Evolutionary conservation across 2,329 filamentous ascomycete species (phyloP).

Genomic region (Phaeosphaeriaceae sp.): DNA sequence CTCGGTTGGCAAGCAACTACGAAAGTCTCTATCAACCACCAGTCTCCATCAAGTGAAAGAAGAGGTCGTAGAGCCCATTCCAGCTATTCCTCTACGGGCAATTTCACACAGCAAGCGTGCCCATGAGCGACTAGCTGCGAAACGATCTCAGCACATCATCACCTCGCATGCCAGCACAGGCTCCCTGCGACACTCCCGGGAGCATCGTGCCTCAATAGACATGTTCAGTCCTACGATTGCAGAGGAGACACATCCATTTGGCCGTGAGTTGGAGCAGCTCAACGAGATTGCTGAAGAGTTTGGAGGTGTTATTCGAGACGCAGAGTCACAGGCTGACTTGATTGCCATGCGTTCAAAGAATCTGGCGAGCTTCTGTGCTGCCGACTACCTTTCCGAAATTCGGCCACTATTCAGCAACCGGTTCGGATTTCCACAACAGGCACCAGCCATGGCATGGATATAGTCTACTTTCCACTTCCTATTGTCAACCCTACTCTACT

Average conservation of each 20-base stretch:
- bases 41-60: conserved; percentile 38
- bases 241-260: conserved; percentile 73
- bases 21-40: conserved; percentile 49
- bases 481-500: conserved; percentile 1
- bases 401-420: conserved; percentile 60
- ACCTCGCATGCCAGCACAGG: conserved; percentile 54
- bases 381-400: conserved; percentile 86
- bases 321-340: conserved; percentile 76
- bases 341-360: conserved; percentile 72
- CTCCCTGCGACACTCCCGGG: conserved; percentile 62
- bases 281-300: conserved; percentile 94
- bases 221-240: conserved; percentile 48
- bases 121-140: conserved; percentile 75
- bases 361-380: conserved; percentile 74
- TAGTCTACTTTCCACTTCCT: conserved; percentile 12
- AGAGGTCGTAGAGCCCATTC: conserved; percentile 55
- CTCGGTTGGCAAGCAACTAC: conserved; percentile 54
- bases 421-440: conserved; percentile 26
- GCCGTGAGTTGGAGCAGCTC: conserved; percentile 87
- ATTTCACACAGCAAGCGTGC: conserved; percentile 89
- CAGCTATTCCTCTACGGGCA: conserved; percentile 76
- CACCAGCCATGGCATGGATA: conserved; percentile 45
- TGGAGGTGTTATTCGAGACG: conserved; percentile 62
- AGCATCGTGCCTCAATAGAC: conserved; percentile 57
- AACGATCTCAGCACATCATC: conserved; percentile 63